Base-by-base conservation (phyloP, 768 basidiomycete species). In the Hygrophorus pudorinus region DNA sequence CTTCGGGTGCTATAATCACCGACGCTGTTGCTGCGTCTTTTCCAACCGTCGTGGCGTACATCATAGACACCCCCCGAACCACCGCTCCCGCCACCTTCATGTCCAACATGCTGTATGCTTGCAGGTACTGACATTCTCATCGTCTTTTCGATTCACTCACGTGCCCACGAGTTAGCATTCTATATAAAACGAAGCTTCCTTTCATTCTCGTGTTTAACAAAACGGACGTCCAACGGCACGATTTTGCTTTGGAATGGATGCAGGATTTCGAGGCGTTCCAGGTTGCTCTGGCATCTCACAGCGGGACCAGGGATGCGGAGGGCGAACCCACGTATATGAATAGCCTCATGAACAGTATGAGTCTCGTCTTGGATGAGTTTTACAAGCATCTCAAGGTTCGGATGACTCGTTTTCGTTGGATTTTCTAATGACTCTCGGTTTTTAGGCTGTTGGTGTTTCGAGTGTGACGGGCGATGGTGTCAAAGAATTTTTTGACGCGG, bases 91-190 rank as follows among this genome's bases (percentile, higher is more conserved):
- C 94, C 12, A 99, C 96, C 2, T 99, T 99, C 64, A 99, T 98
- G 96, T 88, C 84, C 14, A 99, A 99, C 64, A 99, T 99, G 96
- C 73, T 99, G 34, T 99, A 98, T 56, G 96, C 96, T 1, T 99
- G 96, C 73, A 91, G 88, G 86, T 85, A 46, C 49, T 75, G 62
- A 5, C 38, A 16, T 11, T 44, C 13, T 48, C 46, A 21, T 37
- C n/a, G 13, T 38, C 41, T 41, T 39, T 34, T 37, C 33, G 12
- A 27, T 34, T 33, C 3, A 30, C 38, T 34, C 35, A 4, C 7
- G 24, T 7, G 24, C 18, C 18, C 12, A 16, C 13, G 38, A 21
- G 16, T 2, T 42, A 93, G 91, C 49, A 98, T 99, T 52, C 68
- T 99, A 12, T 99, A 99, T 70, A 99, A 99, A 66, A 98, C 93